Conservation (phyloP, 306 rosid species). For the Cucurbita pepo region DNA sequence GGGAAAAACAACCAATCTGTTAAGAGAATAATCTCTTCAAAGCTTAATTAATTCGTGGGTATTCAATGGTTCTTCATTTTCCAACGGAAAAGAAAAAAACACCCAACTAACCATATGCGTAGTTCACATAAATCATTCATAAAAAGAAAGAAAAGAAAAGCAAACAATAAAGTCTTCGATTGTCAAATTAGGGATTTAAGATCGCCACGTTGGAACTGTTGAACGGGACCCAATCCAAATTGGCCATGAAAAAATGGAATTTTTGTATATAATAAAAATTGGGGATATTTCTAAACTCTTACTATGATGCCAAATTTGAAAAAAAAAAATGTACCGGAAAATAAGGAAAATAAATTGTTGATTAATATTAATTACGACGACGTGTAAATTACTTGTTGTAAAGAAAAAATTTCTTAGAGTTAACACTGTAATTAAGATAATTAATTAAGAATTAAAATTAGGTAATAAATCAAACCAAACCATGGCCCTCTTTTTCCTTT, state of each 20-base stretch:
- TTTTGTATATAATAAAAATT: not conserved
- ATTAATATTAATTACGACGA: not conserved
- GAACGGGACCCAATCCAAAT: not conserved
- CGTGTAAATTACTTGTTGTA: not conserved
- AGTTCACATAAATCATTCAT: no score
- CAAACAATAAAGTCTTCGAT: no score
- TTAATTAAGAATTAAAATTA: not conserved
- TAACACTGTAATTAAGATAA: not conserved
- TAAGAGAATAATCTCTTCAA: not conserved
- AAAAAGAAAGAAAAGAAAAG: no score
- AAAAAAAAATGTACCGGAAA: not conserved
- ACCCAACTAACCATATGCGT: no score
- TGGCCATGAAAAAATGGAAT: not conserved
- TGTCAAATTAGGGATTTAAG: not conserved
- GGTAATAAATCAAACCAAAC: not conserved
- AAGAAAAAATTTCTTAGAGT: not conserved
- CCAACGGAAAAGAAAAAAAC: not conserved
- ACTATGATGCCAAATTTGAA: not conserved
- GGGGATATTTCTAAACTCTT: not conserved
- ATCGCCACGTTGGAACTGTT: not conserved
- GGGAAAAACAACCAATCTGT: not conserved
- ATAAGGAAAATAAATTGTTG: not conserved
- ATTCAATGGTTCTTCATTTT: not conserved
- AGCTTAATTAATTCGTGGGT: not conserved
- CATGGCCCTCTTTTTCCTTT: not conserved